Percentiles rank a stretch among this genome's conserved stretches.
Conservation (phyloP, 441 rosid species). For the Gossypium gossypioides region DNA sequence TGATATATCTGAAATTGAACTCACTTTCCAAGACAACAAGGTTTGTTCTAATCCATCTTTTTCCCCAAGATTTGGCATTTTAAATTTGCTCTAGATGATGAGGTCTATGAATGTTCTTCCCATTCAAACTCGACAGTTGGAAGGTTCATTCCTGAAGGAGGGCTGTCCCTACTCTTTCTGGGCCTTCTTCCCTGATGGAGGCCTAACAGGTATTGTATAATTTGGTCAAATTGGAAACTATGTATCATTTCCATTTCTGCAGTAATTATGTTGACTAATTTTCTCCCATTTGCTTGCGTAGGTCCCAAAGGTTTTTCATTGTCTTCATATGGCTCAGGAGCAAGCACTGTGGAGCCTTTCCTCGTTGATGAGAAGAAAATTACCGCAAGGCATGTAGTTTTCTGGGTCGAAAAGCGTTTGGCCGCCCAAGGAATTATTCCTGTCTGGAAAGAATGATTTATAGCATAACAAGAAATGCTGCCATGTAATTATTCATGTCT, state of each 20-base stretch:
- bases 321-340: slow-evolving; percentile 59
- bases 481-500: not conserved
- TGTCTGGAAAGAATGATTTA: slow-evolving; percentile 50
- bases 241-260: not conserved
- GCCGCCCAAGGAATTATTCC: slow-evolving; percentile 92
- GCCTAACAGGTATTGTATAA: slow-evolving; percentile 40
- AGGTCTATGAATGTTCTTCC: not conserved
- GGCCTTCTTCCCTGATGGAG: slow-evolving; percentile 86
- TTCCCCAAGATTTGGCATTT: not conserved
- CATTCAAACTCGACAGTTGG: slow-evolving; percentile 32
- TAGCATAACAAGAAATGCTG: not conserved
- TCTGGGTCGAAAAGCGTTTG: slow-evolving; percentile 87
- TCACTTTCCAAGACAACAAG: slow-evolving; percentile 64
- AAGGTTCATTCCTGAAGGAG: slow-evolving; percentile 63
- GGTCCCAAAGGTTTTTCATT: slow-evolving; percentile 80
- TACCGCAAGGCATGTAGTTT: slow-evolving; percentile 57
- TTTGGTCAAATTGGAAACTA: not conserved
- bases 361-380: slow-evolving; percentile 80
- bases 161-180: slow-evolving; percentile 54
- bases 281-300: slow-evolving; percentile 14
- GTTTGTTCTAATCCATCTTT: slow-evolving; percentile 20
- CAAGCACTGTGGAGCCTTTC: slow-evolving; percentile 92
- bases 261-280: not conserved
- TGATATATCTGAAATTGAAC: slow-evolving; percentile 47
- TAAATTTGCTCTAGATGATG: not conserved